A percentile compares a stretch with the other conserved stretches of the same genome.
phyloP scores from a whole-genome alignment of 345 rosid genomes.

The Erodium maritimum region DNA sequence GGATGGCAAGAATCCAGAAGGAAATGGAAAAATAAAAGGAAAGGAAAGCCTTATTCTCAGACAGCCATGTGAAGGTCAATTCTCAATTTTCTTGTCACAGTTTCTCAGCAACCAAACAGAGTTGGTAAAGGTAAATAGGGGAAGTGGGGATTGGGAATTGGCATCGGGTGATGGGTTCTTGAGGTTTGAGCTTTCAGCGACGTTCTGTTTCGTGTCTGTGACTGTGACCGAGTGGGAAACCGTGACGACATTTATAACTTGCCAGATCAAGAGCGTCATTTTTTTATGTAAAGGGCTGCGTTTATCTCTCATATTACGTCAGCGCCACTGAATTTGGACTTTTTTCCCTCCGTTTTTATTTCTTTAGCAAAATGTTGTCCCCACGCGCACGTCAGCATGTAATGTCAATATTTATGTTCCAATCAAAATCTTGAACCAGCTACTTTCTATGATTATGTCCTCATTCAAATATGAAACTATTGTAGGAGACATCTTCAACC shows the following conservation, averaged over 20 bases:
- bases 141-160: neutral
- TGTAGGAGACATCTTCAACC: too few species aligned
- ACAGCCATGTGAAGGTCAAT: neutral
- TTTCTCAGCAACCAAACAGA: constrained; percentile 2
- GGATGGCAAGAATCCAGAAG: neutral
- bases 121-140: neutral
- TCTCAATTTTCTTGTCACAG: neutral
- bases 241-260: neutral
- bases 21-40: neutral
- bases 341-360: too few species aligned
- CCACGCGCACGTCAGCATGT: too few species aligned
- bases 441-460: too few species aligned
- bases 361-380: too few species aligned
- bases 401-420: too few species aligned
- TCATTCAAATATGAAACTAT: too few species aligned
- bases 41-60: neutral
- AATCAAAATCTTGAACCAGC: too few species aligned
- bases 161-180: neutral
- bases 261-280: neutral
- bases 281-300: neutral
- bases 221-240: neutral
- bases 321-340: neutral
- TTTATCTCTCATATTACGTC: neutral
- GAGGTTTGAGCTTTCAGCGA: constrained; percentile 1
- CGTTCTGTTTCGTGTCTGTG: neutral